Evolutionary conservation across 495 filamentous ascomycete genomes (phyloP).

Genomic region (Penicillium macrosclerotiorum): DNA sequence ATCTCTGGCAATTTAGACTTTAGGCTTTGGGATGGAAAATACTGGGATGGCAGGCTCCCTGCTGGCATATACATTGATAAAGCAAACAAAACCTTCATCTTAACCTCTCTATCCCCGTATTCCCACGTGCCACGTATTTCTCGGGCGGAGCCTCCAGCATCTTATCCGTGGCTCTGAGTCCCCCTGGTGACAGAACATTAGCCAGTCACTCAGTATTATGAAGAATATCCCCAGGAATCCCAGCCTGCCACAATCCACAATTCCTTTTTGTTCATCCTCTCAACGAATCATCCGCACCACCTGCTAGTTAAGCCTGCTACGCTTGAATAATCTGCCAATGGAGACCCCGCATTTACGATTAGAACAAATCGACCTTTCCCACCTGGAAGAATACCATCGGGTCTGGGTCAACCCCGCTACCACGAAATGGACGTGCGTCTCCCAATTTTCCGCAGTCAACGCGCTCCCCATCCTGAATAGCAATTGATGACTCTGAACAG

Average conservation of each 20-base stretch:
- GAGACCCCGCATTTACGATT: conserved; percentile 1
- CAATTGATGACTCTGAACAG: not conserved
- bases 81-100: not conserved
- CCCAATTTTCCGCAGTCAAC: too few relatives aligned
- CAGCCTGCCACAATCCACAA: too few relatives aligned
- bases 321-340: not conserved
- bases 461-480: too few relatives aligned
- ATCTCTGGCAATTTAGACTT: too few relatives aligned
- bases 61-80: too few relatives aligned
- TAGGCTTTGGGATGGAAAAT: too few relatives aligned
- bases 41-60: too few relatives aligned
- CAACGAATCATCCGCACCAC: not conserved
- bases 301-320: not conserved
- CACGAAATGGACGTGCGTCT: not conserved
- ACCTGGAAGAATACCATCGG: conserved; percentile 3
- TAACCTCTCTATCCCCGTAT: not conserved
- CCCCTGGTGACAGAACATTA: too few relatives aligned
- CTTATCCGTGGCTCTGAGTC: not conserved
- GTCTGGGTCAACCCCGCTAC: conserved; percentile 2
- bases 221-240: too few relatives aligned
- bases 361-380: conserved; percentile 4
- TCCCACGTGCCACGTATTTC: not conserved
- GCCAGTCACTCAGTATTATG: too few relatives aligned
- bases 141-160: not conserved
- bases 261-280: not conserved